These are phyloP conservation scores for Nothophytophthora sp. DNA, from an alignment of 352 stramenopile species.

Conservation along the genomic window DNA sequence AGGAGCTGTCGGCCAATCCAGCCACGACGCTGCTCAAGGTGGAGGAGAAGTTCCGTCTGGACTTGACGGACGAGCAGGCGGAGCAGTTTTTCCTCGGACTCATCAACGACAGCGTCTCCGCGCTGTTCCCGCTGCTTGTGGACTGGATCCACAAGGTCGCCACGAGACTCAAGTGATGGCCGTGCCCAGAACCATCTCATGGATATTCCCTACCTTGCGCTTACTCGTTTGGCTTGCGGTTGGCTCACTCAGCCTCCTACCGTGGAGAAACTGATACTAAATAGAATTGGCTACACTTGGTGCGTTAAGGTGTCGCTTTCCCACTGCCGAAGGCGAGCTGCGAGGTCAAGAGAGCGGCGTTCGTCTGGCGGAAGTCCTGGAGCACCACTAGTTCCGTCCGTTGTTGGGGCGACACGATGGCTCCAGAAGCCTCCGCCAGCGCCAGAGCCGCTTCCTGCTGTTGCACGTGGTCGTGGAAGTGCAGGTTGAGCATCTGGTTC, in stretches of 20 bases:
- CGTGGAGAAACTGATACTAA: constrained; percentile 16
- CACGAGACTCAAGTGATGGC: constrained; percentile 53
- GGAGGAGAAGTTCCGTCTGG: constrained; percentile 96
- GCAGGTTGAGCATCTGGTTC: constrained; percentile 41
- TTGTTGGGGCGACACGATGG: constrained; percentile 5
- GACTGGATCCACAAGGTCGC: constrained; percentile 90
- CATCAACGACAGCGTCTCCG: constrained; percentile 95
- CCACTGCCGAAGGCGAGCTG: constrained; percentile 32
- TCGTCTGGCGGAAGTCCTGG: constrained; percentile 51
- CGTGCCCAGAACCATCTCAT: not conserved
- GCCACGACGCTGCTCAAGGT: constrained; percentile 88
- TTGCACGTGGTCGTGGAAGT: constrained; percentile 41
- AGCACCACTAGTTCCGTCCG: constrained; percentile 36
- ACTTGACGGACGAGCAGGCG: constrained; percentile 97
- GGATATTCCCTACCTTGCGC: constrained; percentile 6
- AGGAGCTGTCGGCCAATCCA: constrained; percentile 88
- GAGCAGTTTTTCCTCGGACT: constrained; percentile 97
- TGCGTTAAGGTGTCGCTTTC: constrained; percentile 11
- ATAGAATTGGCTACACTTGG: not conserved
- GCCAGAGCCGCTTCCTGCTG: constrained; percentile 17
- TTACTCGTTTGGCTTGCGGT: not conserved
- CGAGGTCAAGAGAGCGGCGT: constrained; percentile 35
- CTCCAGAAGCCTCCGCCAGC: constrained; percentile 16
- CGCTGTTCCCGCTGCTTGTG: constrained; percentile 88
- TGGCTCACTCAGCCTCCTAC: not conserved